Evolutionary conservation across 2,329 filamentous ascomycete genomes (phyloP), one percentile per base, ranked within the genome.

Genomic region (Cordyceps pruinosa): DNA sequence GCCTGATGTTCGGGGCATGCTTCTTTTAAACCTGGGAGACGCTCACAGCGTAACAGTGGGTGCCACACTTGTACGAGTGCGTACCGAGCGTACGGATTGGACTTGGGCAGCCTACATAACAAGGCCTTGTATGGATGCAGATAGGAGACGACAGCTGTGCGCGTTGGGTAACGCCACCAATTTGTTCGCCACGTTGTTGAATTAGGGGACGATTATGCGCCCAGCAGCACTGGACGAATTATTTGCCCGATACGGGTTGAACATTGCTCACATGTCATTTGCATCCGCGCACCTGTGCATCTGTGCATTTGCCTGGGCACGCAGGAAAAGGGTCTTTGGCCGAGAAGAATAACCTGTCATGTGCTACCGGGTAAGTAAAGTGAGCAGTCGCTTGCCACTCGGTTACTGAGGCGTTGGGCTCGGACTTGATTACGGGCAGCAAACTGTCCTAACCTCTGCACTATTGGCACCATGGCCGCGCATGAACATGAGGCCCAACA

Each of bases 331-430:
- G 17, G 34, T 46, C 10, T n/a, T n/a, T n/a, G n/a, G 32, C 30
- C 34, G 21, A n/a, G 34, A 56, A 17, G 30, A 47, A 23, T 41
- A 32, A 2, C 46, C 25, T n/a, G 45, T 57, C 46, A 57, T 50
- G 54, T 50, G 37, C 37, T 57, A 50, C 54, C 35, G 46, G 46
- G 54, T 57, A 57, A 21, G 30, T 30, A 41, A 46, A 37, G 32
- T 55, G 52, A 55, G 52, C 34, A 47, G 23, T 55, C 52, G 44
- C 32, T 39, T 45, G 32, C 52, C 42, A 55, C 52, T 23, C 37
- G 30, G 13, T 12, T 26, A 23, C 35, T 13, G 19, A 32, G 52
- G 52, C 52, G 52, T 55, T 55, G 52, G 52, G 42, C 44, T 55
- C 21, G 51, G 41, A 28, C 17, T n/a, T 30, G 30, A 39, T 19